Evolutionary conservation across 257 asterid species (phyloP).

Genomic region (Solanum lycopersicoides): DNA sequence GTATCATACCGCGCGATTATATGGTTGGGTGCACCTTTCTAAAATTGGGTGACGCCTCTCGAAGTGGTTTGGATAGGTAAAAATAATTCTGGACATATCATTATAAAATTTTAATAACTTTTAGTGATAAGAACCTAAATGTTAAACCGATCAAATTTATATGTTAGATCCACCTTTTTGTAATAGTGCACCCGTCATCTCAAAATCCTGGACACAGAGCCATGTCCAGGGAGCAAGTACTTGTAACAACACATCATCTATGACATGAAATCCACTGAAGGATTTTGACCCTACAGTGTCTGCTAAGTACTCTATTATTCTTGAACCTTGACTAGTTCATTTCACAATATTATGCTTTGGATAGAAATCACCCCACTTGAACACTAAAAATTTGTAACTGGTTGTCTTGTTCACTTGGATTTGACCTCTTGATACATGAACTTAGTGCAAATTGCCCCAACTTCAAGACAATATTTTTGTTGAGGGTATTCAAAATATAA

Average conservation of each 20-base stretch:
- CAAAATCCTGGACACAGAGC: too few relatives aligned
- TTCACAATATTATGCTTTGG: background rate
- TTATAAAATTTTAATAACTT: too few relatives aligned
- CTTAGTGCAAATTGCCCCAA: background rate
- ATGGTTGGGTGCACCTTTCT: too few relatives aligned
- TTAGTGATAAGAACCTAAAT: too few relatives aligned
- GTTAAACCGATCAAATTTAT: too few relatives aligned
- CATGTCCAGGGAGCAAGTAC: background rate
- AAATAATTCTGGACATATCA: too few relatives aligned
- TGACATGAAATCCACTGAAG: background rate
- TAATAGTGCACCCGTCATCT: too few relatives aligned
- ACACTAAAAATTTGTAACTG: background rate
- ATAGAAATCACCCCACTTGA: background rate
- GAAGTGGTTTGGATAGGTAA: too few relatives aligned
- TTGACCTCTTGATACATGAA: background rate
- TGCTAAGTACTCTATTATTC: background rate
- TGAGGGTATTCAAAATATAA: background rate
- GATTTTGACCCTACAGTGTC: background rate
- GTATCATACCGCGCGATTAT: too few relatives aligned
- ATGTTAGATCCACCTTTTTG: too few relatives aligned
- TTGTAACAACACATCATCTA: background rate
- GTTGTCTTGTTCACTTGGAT: background rate
- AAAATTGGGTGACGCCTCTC: too few relatives aligned
- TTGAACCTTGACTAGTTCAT: background rate
- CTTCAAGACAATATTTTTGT: background rate